phyloP scores from a whole-genome alignment of 805 yeast genomes.

The Candida krabiensis region DNA sequence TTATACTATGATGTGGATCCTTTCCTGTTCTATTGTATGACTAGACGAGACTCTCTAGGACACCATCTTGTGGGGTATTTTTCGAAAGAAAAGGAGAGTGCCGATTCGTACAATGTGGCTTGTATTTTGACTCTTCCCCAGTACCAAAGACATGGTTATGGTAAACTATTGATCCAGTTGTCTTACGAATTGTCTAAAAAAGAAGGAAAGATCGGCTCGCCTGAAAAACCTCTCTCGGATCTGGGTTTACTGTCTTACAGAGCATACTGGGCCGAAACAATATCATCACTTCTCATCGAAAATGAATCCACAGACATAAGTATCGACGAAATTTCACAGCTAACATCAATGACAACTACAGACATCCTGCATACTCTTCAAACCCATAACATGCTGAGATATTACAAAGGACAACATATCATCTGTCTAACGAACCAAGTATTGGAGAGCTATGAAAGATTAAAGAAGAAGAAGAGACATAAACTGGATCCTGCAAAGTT shows the following conservation, averaged over 20 bases:
- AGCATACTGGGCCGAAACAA: constrained; percentile 94
- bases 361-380: constrained; percentile 93
- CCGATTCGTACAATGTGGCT: constrained; percentile 93
- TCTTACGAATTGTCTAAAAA: constrained; percentile 86
- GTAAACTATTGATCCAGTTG: constrained; percentile 87
- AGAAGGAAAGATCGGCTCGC: constrained; percentile 92
- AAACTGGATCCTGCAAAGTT: constrained; percentile 70
- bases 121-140: constrained; percentile 96
- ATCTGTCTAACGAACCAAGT: constrained; percentile 85
- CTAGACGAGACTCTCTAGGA: constrained; percentile 82
- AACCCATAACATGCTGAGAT: constrained; percentile 83
- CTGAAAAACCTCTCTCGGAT: constrained; percentile 96
- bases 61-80: constrained; percentile 96
- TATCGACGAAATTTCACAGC: constrained; percentile 84
- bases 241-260: constrained; percentile 90
- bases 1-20: constrained; percentile 98
- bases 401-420: constrained; percentile 93
- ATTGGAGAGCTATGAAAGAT: constrained; percentile 69
- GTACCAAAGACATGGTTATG: constrained; percentile 93
- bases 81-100: constrained; percentile 95
- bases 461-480: constrained; percentile 66
- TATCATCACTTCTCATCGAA: constrained; percentile 72
- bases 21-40: constrained; percentile 93
- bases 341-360: constrained; percentile 93
- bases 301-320: constrained; percentile 50